phyloP scores from a whole-genome alignment of 1,139 yeast genomes.

The Diutina pseudorugosa region DNA sequence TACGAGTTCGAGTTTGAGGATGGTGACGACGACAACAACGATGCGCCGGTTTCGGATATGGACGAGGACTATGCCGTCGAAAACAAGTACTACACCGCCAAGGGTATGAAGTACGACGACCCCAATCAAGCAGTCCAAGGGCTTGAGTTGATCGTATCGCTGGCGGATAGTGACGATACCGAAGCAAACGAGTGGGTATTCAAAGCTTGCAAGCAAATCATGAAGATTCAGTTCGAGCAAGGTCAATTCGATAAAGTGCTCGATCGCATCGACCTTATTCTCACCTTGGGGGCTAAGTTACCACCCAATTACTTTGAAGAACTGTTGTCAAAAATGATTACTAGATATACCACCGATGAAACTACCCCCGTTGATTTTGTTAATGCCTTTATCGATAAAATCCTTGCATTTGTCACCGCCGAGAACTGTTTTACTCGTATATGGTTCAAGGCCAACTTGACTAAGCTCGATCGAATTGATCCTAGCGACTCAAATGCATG shows the following conservation, averaged over 20 bases:
- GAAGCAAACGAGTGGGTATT: conserved; percentile 31
- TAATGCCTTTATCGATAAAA: conserved; percentile 17
- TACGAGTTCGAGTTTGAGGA: conserved; percentile 59
- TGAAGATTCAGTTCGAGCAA: conserved; percentile 38
- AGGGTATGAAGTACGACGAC: conserved; percentile 46
- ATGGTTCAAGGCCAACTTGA: not conserved
- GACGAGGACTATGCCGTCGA: conserved; percentile 21
- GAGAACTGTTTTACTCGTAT: not conserved
- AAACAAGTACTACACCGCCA: conserved; percentile 49
- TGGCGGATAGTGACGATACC: conserved; percentile 8
- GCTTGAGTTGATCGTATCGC: conserved; percentile 6
- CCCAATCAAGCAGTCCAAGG: conserved; percentile 16
- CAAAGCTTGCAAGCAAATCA: conserved; percentile 53
- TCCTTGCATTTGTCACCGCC: conserved; percentile 9
- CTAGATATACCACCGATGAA: conserved; percentile 23
- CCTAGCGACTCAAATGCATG: not conserved
- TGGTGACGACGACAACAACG: conserved; percentile 30
- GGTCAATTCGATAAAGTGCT: conserved; percentile 24
- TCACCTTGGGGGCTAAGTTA: conserved; percentile 16
- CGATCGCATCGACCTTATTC: conserved; percentile 14
- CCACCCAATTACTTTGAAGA: conserved; percentile 46
- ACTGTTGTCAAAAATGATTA: conserved; percentile 44
- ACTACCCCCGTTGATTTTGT: conserved; percentile 16
- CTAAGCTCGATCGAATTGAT: not conserved
- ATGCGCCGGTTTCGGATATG: conserved; percentile 13